Evolutionary conservation across 2,329 filamentous ascomycete genomes (phyloP).

Genomic region (Didymella sp.): DNA sequence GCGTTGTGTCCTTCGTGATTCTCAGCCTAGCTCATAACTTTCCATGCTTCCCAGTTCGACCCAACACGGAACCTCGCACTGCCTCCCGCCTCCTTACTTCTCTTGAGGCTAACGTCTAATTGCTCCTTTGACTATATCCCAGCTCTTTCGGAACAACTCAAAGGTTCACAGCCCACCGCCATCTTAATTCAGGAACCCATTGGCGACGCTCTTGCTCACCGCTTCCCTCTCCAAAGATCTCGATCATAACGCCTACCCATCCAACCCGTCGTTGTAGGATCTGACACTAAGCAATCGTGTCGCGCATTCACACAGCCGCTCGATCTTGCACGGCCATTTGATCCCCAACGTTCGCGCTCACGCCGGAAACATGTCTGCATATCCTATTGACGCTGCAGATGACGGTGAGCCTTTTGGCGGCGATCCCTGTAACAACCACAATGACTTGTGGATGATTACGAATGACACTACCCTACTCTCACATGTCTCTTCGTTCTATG

Average conservation of each 20-base stretch:
- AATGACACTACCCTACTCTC: neutral
- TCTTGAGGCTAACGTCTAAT: neutral
- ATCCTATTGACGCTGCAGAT: neutral
- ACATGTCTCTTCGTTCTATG: neutral
- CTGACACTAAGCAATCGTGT: neutral
- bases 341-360: neutral
- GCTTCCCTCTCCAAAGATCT: neutral
- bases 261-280: neutral
- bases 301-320: neutral
- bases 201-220: neutral
- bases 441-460: too few species aligned
- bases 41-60: neutral
- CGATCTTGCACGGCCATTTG: neutral
- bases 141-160: neutral
- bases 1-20: neutral
- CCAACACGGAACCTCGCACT: neutral
- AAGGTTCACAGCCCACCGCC: neutral
- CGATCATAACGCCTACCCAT: neutral
- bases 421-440: neutral
- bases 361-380: neutral
- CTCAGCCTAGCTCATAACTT: neutral
- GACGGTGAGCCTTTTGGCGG: neutral
- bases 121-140: neutral
- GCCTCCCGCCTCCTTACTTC: neutral
- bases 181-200: neutral